phyloP scores from a whole-genome alignment of 179 eudicot species.

The Vitellaria paradoxa region DNA sequence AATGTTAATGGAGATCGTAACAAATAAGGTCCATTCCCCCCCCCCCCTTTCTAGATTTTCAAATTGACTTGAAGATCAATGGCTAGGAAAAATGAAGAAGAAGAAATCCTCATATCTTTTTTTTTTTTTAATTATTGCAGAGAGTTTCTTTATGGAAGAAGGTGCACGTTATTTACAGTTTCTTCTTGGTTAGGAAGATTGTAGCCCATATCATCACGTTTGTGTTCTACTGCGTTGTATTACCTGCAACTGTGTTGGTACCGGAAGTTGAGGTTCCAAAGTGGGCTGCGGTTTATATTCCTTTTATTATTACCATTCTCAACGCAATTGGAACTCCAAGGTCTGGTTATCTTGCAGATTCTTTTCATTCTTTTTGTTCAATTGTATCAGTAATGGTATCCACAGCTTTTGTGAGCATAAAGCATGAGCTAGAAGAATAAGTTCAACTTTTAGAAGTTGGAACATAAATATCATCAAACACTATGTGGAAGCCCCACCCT shows the following conservation, averaged over 20 bases:
- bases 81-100: background rate
- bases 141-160: constrained; percentile 47
- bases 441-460: too few species aligned
- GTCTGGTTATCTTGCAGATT: constrained; percentile 18
- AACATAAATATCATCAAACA: too few species aligned
- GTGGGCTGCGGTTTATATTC: constrained; percentile 49
- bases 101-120: background rate
- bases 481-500: too few species aligned
- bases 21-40: constrained; percentile 25
- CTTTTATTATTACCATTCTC: constrained; percentile 41
- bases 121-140: constrained; percentile 26
- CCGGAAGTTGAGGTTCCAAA: constrained; percentile 46
- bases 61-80: background rate
- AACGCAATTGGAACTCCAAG: constrained; percentile 56
- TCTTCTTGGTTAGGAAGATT: constrained; percentile 54
- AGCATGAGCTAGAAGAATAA: background rate
- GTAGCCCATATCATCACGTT: constrained; percentile 46
- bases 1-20: constrained; percentile 43
- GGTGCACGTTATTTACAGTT: constrained; percentile 43
- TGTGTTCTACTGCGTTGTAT: constrained; percentile 36
- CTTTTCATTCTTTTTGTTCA: background rate
- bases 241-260: constrained; percentile 42
- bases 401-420: background rate
- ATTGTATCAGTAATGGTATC: background rate
- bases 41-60: background rate